These are phyloP conservation scores for Hymenoscyphus salicellus DNA, from an alignment of 2,329 filamentous ascomycete species.

Conservation along the genomic window DNA sequence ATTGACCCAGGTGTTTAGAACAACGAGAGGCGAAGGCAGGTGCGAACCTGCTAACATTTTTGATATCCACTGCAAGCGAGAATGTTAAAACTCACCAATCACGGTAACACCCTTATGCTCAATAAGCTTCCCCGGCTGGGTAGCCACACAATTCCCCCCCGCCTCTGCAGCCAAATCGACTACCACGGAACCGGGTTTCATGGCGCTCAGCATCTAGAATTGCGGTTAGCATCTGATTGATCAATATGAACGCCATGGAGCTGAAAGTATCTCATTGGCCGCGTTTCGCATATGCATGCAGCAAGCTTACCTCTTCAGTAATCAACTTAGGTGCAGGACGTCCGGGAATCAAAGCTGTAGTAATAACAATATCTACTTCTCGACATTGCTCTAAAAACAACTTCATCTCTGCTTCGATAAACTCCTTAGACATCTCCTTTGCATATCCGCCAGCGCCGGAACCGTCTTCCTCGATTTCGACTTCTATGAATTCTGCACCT, in stretches of 20 bases:
- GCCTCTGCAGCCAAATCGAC: conserved; percentile 86
- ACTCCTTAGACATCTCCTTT: conserved; percentile 92
- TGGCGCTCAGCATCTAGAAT: conserved; percentile 56
- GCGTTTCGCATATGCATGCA: conserved; percentile 32
- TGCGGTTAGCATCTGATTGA: conserved; percentile 18
- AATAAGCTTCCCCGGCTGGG: conserved; percentile 67
- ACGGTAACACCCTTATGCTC: conserved; percentile 77
- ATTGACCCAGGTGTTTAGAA: too few species aligned
- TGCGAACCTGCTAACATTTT: too few species aligned
- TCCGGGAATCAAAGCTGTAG: conserved; percentile 86
- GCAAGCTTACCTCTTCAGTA: conserved; percentile 56
- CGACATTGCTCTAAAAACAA: conserved; percentile 82
- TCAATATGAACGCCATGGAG: conserved; percentile 28
- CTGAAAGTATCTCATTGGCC: conserved; percentile 41
- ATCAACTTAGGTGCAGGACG: conserved; percentile 80
- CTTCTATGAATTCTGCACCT: conserved; percentile 85
- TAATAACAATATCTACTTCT: conserved; percentile 90
- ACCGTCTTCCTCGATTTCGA: conserved; percentile 80
- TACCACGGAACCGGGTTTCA: conserved; percentile 87
- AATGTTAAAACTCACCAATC: conserved; percentile 57
- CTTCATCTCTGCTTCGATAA: conserved; percentile 90
- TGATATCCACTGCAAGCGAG: neutral
- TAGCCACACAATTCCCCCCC: conserved; percentile 84
- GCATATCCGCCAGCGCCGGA: conserved; percentile 83
- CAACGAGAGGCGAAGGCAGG: too few species aligned